Base-by-base conservation (phyloP, 257 asterid species). In the Jacaranda mimosifolia region DNA sequence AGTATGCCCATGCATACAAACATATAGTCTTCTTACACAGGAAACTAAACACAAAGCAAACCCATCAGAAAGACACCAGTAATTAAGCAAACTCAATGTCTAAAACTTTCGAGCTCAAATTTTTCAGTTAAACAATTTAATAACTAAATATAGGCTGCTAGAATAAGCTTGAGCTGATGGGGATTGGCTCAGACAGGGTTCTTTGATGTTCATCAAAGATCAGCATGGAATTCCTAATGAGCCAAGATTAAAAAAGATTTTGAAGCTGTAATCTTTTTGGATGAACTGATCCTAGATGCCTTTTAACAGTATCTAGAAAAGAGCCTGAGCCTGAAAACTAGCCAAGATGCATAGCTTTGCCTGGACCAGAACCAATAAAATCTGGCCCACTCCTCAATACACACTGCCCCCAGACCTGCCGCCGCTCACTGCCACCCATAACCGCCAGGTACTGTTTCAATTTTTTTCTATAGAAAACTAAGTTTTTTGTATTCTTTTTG, bases 161-260 rank as follows among this genome's bases (percentile, higher is more conserved):
- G 32, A 26, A 26, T 26, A 26, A 26, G 32, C 32, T 26, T 26
- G 32, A 26, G 32, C 32, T 26, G 32, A 26, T 26, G 32, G 32
- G 32, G 32, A 26, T 26, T 26, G 32, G 32, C 32, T 26, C 32
- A 26, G 32, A 26, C 2, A 26, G 32, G 32, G 32, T 26, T 26
- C 32, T 26, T 26, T 26, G 26, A 10, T 57, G 19, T 80, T 69
- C 77, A 62, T 42, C 49, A 65, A 70, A 79, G 53, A 73, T 74
- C 56, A 74, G 45, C 32, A 68, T 49, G 32, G 42, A 53, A 66
- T 35, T 14, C 40, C 57, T 43, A 38, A 55, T 40, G 56, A 66
- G 56, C 63, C 55, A 19, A 56, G 62, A 57, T 75, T 17, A 68
- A 63, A 48, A 21, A 55, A 32, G 40, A 55, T 15, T 26, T 18